A percentile compares a stretch with the other conserved stretches of the same genome.
Conservation (phyloP, 2,329 filamentous ascomycete genomes). For the Cytospora piceae region DNA sequence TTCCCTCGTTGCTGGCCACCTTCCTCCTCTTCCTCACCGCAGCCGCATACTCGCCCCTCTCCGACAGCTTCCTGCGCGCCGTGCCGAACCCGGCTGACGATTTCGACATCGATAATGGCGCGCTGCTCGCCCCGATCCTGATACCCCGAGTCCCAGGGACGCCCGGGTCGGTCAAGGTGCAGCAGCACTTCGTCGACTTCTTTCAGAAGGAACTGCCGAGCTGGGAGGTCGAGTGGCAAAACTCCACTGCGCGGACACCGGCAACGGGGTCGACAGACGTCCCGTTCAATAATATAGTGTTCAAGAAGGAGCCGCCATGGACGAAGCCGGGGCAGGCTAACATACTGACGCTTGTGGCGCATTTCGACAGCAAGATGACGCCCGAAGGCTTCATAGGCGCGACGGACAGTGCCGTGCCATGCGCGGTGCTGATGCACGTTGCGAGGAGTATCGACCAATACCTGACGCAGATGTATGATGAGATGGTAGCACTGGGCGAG, state of each 20-base stretch:
- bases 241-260: conserved; percentile 85
- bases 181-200: conserved; percentile 83
- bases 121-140: conserved; percentile 83
- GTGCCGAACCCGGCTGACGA: conserved; percentile 74
- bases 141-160: conserved; percentile 88
- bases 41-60: conserved; percentile 58
- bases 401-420: conserved; percentile 90
- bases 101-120: conserved; percentile 77
- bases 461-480: conserved; percentile 79
- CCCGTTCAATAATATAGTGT: conserved; percentile 85
- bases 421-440: conserved; percentile 88
- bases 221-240: conserved; percentile 85
- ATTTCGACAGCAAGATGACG: conserved; percentile 84
- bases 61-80: conserved; percentile 71
- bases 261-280: conserved; percentile 70
- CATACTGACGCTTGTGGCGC: conserved; percentile 83
- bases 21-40: conserved; percentile 34
- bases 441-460: conserved; percentile 79
- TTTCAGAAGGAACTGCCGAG: conserved; percentile 73
- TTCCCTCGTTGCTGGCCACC: conserved; percentile 31
- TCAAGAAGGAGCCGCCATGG: conserved; percentile 88
- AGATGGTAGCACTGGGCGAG: conserved; percentile 65
- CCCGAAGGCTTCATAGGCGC: conserved; percentile 91
- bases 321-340: conserved; percentile 73
- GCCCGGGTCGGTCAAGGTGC: conserved; percentile 70